Conservation (phyloP, 176 grass and related monocot genomes). For the Zoysia pacifica region DNA sequence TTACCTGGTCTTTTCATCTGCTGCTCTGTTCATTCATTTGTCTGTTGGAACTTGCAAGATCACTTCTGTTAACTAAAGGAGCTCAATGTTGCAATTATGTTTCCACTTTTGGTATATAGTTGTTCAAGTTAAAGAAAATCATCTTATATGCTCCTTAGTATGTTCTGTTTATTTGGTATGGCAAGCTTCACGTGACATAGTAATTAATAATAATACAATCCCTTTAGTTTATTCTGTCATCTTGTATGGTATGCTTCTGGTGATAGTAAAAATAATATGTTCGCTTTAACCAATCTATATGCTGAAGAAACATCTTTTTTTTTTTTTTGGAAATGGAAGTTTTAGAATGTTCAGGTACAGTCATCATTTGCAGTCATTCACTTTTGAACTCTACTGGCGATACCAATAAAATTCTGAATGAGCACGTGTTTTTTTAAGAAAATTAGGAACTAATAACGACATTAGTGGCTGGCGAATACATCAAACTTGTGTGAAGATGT, state of each 20-base stretch:
- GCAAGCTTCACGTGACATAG: too few species aligned
- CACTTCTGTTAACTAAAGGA: not conserved
- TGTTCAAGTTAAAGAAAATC: not conserved
- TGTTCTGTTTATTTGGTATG: not conserved
- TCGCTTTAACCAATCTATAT: too few species aligned
- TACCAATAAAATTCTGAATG: too few species aligned
- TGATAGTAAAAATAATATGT: too few species aligned
- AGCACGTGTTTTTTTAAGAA: not conserved
- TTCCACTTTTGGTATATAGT: not conserved
- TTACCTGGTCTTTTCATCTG: slow-evolving; percentile 3
- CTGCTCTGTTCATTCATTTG: not conserved
- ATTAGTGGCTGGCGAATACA: not conserved
- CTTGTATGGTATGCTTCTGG: too few species aligned
- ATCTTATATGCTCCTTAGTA: slow-evolving; percentile 8
- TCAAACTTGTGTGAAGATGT: not conserved
- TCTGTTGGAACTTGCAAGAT: slow-evolving; percentile 7
- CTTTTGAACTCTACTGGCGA: too few species aligned
- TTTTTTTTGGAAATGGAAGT: too few species aligned
- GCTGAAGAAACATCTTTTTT: too few species aligned
- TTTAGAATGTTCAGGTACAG: too few species aligned
- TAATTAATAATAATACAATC: too few species aligned
- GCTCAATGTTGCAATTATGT: not conserved
- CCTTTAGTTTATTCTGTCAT: too few species aligned
- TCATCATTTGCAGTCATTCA: too few species aligned
- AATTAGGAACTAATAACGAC: not conserved